Evolutionary conservation across 2,329 filamentous ascomycete genomes (phyloP).

Genomic region (Apiospora arundinis): DNA sequence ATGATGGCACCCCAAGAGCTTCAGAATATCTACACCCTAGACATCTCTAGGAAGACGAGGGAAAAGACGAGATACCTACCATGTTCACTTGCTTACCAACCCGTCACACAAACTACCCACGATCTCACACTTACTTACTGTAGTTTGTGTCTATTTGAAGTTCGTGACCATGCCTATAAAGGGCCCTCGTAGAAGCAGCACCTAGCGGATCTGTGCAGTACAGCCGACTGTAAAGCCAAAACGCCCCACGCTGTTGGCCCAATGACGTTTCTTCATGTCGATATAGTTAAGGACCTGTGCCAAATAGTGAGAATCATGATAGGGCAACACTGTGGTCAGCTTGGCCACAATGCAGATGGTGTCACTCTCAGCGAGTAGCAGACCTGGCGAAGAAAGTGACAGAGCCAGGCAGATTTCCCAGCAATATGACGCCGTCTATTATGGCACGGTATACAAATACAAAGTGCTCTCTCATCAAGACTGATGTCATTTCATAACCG

Average conservation of each 20-base stretch:
- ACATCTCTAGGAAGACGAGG: neutral
- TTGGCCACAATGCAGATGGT: neutral
- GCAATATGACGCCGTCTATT: conserved; percentile 25
- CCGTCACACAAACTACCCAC: neutral
- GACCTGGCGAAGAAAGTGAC: neutral
- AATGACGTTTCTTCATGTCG: neutral
- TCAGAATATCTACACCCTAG: neutral
- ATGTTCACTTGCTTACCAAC: neutral
- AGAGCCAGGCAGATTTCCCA: conserved; percentile 12
- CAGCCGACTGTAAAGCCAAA: neutral
- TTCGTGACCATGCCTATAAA: neutral
- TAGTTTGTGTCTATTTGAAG: neutral
- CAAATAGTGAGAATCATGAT: neutral
- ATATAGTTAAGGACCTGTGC: neutral
- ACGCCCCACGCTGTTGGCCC: neutral
- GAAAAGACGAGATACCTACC: neutral
- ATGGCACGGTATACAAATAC: conserved; percentile 26
- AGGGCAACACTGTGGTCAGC: neutral
- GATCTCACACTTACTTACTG: neutral
- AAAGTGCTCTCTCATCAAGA: conserved; percentile 20
- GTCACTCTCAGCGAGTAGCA: neutral
- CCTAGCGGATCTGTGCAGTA: neutral
- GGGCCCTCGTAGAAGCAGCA: neutral
- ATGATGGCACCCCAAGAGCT: neutral
- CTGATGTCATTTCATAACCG: conserved; percentile 7